Percentiles rank a stretch among this genome's conserved stretches.
Evolutionary conservation across 2,329 filamentous ascomycete genomes (phyloP).

Genomic region (Alternaria dauci): DNA sequence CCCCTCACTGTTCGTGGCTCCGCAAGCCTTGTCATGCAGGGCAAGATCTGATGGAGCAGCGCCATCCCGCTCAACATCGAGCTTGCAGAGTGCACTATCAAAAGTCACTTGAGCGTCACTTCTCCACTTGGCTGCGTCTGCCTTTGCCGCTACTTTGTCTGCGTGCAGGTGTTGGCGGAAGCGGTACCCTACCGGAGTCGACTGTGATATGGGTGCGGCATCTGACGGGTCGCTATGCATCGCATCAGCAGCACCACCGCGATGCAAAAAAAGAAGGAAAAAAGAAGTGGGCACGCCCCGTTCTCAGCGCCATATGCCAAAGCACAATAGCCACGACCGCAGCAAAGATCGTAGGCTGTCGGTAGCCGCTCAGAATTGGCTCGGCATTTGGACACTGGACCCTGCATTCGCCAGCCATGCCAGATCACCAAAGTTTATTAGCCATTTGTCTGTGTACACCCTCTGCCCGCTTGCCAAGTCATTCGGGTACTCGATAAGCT

Average conservation of each 20-base stretch:
- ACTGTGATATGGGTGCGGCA: background rate
- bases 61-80: slow-evolving; percentile 27
- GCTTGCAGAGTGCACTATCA: slow-evolving; percentile 12
- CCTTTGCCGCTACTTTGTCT: slow-evolving; percentile 15
- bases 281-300: slow-evolving; percentile 5
- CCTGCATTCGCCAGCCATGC: slow-evolving; percentile 30
- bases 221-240: background rate
- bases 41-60: slow-evolving; percentile 26
- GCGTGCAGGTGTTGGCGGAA: slow-evolving; percentile 11
- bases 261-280: background rate
- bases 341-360: slow-evolving; percentile 2
- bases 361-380: slow-evolving; percentile 6
- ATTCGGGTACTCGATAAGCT: slow-evolving; percentile 22
- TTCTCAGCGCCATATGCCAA: background rate
- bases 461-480: slow-evolving; percentile 22
- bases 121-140: slow-evolving; percentile 8
- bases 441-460: slow-evolving; percentile 24
- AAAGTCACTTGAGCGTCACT: slow-evolving; percentile 19
- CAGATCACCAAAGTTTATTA: slow-evolving; percentile 27
- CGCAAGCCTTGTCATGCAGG: slow-evolving; percentile 28
- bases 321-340: slow-evolving; percentile 1
- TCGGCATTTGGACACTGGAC: slow-evolving; percentile 27
- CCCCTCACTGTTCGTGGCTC: slow-evolving; percentile 15
- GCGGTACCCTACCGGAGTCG: slow-evolving; percentile 7
- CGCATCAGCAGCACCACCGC: background rate